Evolutionary conservation across 2,329 filamentous ascomycete genomes (phyloP).

Genomic region (Microascus cirrosus): DNA sequence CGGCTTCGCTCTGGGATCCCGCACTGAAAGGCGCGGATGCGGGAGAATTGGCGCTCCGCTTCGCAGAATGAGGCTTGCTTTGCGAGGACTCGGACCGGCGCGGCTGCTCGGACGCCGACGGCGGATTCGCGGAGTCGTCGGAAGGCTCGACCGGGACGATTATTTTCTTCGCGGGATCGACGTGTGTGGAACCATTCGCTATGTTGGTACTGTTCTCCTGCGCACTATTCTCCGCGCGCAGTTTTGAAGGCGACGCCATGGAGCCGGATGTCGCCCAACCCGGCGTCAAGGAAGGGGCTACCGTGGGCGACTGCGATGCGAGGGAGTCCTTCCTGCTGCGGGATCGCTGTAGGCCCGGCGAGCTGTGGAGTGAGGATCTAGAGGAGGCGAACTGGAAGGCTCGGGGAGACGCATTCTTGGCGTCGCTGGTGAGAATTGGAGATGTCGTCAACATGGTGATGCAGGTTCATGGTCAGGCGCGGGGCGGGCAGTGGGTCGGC

Average conservation of each 20-base stretch:
- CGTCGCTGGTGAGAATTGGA: constrained; percentile 32
- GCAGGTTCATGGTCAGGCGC: constrained; percentile 5
- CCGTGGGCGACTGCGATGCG: neutral
- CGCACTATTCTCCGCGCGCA: neutral
- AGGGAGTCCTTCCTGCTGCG: neutral
- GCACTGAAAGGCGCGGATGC: neutral
- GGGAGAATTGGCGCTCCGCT: constrained; percentile 2
- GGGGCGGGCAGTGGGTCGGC: neutral
- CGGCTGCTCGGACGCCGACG: neutral
- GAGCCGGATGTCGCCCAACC: neutral
- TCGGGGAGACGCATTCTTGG: constrained; percentile 38
- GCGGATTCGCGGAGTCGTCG: neutral
- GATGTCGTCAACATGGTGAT: constrained; percentile 48
- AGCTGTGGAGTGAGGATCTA: neutral
- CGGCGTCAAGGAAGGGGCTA: neutral
- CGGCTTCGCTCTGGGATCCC: constrained; percentile 17
- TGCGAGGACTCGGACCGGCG: neutral
- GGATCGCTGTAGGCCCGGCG: neutral
- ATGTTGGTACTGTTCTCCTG: neutral
- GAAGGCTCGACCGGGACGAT: neutral
- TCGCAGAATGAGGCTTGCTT: neutral
- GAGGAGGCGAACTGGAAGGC: constrained; percentile 32
- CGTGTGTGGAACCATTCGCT: neutral
- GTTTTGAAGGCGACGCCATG: constrained; percentile 1
- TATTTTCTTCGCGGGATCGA: neutral